Conservation (phyloP, 805 yeast genomes). For the Suhomyces faveliae region DNA sequence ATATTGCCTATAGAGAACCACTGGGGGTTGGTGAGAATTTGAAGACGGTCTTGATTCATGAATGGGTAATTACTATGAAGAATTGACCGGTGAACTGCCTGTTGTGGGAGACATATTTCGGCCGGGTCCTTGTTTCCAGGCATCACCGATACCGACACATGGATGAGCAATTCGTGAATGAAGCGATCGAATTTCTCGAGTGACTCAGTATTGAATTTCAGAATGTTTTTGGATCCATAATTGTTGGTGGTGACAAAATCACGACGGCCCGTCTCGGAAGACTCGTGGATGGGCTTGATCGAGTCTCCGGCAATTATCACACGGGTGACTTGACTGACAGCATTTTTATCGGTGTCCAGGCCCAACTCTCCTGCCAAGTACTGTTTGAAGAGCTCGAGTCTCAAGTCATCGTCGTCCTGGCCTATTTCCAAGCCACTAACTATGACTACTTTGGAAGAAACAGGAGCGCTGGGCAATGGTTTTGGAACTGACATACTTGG, state of each 20-base stretch:
- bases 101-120: conserved; percentile 85
- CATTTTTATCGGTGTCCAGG: conserved; percentile 21
- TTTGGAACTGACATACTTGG: conserved; percentile 65
- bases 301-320: conserved; percentile 77
- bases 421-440: conserved; percentile 72
- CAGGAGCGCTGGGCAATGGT: conserved; percentile 19
- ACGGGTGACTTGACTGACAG: conserved; percentile 38
- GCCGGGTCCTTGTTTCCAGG: conserved; percentile 88
- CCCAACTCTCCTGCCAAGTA: conserved; percentile 72
- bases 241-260: conserved; percentile 38
- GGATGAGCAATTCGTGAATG: conserved; percentile 51
- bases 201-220: conserved; percentile 50
- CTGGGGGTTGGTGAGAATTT: conserved; percentile 57
- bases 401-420: conserved; percentile 44
- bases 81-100: conserved; percentile 77
- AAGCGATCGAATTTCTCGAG: conserved; percentile 58
- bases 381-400: conserved; percentile 61
- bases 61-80: conserved; percentile 48
- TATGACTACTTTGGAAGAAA: conserved; percentile 53
- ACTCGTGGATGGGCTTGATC: conserved; percentile 33
- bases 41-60: conserved; percentile 30
- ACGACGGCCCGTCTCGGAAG: conserved; percentile 20
- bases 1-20: conserved; percentile 53
- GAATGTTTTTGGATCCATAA: conserved; percentile 52
- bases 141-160: conserved; percentile 71